Conservation (phyloP, 2,329 filamentous ascomycete genomes). For the Bipolaris zeicola region DNA sequence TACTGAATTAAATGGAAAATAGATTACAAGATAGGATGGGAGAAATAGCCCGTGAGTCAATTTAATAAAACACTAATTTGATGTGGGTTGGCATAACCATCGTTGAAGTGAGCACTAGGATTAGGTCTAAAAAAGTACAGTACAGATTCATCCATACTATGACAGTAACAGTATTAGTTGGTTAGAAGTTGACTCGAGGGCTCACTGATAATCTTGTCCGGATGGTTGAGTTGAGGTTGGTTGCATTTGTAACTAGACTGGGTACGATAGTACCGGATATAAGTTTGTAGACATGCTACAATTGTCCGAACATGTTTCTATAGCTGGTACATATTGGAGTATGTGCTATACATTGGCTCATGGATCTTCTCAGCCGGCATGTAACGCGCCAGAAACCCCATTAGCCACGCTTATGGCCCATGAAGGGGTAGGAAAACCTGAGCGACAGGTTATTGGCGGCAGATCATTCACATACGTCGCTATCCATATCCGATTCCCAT, state of each 20-base stretch:
- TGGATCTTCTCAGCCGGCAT: not conserved
- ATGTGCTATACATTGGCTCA: not conserved
- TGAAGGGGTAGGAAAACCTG: not conserved
- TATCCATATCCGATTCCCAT: not conserved
- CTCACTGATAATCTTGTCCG: not conserved
- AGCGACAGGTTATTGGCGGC: too few species aligned
- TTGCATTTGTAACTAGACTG: too few species aligned
- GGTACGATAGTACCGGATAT: not conserved
- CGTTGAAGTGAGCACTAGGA: too few species aligned
- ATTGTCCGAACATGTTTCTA: not conserved
- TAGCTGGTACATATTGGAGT: not conserved
- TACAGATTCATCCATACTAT: not conserved
- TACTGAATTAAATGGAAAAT: too few species aligned
- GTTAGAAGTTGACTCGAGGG: not conserved
- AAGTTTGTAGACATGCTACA: not conserved
- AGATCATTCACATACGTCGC: not conserved
- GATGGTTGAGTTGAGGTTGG: not conserved
- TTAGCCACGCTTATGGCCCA: not conserved
- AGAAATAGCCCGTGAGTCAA: too few species aligned
- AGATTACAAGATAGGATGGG: too few species aligned
- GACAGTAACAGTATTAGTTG: not conserved
- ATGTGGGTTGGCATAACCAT: too few species aligned
- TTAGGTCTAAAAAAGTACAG: not conserved
- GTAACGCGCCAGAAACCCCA: not conserved
- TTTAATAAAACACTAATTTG: too few species aligned